These are phyloP conservation scores for Claviceps arundinis DNA, from an alignment of 2,329 filamentous ascomycete genomes.

Conservation along the genomic window DNA sequence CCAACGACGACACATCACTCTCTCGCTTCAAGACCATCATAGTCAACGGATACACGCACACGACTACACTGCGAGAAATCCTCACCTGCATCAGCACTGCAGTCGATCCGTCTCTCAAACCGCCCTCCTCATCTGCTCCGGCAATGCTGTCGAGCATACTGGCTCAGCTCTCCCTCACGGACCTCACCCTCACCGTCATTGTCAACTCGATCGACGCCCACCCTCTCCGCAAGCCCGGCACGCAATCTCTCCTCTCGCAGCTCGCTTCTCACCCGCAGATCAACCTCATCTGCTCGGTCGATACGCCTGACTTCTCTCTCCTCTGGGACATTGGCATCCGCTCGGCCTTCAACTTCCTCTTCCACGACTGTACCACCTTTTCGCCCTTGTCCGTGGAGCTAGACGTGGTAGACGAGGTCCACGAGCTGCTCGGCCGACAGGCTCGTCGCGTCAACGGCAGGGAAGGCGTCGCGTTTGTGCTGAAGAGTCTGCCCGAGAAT, in stretches of 20 bases:
- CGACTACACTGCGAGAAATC: constrained; percentile 54
- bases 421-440: constrained; percentile 71
- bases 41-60: constrained; percentile 70
- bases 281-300: constrained; percentile 64
- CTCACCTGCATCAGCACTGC: constrained; percentile 55
- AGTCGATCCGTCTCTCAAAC: constrained; percentile 35
- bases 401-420: constrained; percentile 80
- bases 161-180: constrained; percentile 36
- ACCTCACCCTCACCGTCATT: constrained; percentile 47
- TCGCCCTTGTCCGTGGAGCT: constrained; percentile 57
- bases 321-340: constrained; percentile 84
- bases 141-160: constrained; percentile 57
- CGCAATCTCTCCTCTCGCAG: constrained; percentile 61
- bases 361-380: constrained; percentile 92
- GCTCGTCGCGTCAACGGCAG: constrained; percentile 71
- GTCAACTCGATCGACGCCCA: constrained; percentile 79
- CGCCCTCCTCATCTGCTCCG: constrained; percentile 48
- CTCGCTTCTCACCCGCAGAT: constrained; percentile 63
- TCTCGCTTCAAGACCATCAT: constrained; percentile 47
- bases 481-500: constrained; percentile 84
- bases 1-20: constrained; percentile 19
- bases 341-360: constrained; percentile 71
- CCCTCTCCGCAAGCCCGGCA: constrained; percentile 55
- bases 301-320: constrained; percentile 75
- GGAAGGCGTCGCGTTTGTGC: constrained; percentile 82